Percentiles rank a stretch among this genome's conserved stretches.
phyloP scores from a whole-genome alignment of 176 grass and related monocot genomes.

The Otatea glauca region DNA sequence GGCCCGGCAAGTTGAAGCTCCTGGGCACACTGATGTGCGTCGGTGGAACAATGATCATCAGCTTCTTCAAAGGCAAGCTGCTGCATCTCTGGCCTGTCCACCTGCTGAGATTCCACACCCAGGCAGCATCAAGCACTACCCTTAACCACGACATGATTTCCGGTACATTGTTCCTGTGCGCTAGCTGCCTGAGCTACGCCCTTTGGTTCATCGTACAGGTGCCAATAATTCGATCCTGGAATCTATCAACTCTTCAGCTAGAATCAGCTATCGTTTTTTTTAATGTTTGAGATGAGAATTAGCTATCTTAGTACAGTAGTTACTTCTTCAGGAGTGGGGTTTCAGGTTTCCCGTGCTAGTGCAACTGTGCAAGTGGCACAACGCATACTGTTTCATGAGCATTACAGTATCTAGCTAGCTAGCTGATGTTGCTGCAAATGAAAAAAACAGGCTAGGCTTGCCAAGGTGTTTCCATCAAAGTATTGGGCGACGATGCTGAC shows the following conservation, averaged over 20 bases:
- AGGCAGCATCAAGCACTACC: neutral
- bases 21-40: conserved; percentile 47
- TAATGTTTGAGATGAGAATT: neutral
- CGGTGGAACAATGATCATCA: conserved; percentile 53
- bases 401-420: too few relatives aligned
- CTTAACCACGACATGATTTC: conserved; percentile 16
- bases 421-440: neutral
- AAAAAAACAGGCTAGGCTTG: conserved; percentile 39
- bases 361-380: too few relatives aligned
- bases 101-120: neutral
- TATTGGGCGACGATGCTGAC: conserved; percentile 51
- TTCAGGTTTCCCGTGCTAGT: too few relatives aligned
- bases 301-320: neutral
- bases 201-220: conserved; percentile 50
- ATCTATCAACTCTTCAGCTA: neutral
- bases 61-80: conserved; percentile 37
- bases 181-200: conserved; percentile 51
- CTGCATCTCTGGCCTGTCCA: conserved; percentile 42
- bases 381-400: too few relatives aligned
- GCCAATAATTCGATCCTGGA: neutral
- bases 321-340: too few relatives aligned
- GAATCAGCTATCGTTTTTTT: too few relatives aligned
- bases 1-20: conserved; percentile 41
- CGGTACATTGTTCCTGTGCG: conserved; percentile 35
- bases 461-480: conserved; percentile 36